Base-by-base conservation (phyloP, 1,284 basidiomycete genomes). In the Rhodotorula mucilaginosa region DNA sequence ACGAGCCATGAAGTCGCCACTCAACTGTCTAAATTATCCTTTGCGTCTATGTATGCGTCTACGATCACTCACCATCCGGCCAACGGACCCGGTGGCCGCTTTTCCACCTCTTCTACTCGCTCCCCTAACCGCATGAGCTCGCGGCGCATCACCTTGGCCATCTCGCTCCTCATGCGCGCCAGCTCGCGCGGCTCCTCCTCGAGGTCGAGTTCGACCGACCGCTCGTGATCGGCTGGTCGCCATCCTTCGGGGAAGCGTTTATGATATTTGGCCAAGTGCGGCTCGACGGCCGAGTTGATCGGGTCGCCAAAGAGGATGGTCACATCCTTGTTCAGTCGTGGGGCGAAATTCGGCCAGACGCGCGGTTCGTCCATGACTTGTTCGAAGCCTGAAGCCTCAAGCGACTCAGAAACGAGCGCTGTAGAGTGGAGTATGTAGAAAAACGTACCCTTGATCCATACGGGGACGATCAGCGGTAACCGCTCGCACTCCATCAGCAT, bases 281-380 rank as follows among this genome's bases (percentile, higher is more conserved):
- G 74, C 23, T 68, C 73, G 56, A 90, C 80, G 47, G 83, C 80
- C 23, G 83, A 79, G 2, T 83, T 77, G 31, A 86, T 81, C 5
- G 90, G 89, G 47, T 85, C 82, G 48, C 90, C 91, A 76, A 92
- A 90, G 0, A 88, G 87, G 67, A 93, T 84, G 75, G 85, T 86
- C n/a, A 93, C 83, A 51, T 83, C 82, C 18, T 85, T 84, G 56
- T 88, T 87, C 26, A 85, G 84, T 2, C 91, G 90, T 52, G 92
- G 76, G 77, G 86, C 90, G 72, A 90, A 90, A 82, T 84, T 86
- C 16, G 90, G 91, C 74, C 87, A 88, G 0, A 82, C 73, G 51
- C 93, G 87, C 39, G 88, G 86, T 81, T 93, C 92, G 54, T 91
- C 90, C 93, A 97, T 95, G 39, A 97, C 84, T 76, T 88, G 84